Conservation (phyloP, 306 rosid species). For the Cucumis cinereus region DNA sequence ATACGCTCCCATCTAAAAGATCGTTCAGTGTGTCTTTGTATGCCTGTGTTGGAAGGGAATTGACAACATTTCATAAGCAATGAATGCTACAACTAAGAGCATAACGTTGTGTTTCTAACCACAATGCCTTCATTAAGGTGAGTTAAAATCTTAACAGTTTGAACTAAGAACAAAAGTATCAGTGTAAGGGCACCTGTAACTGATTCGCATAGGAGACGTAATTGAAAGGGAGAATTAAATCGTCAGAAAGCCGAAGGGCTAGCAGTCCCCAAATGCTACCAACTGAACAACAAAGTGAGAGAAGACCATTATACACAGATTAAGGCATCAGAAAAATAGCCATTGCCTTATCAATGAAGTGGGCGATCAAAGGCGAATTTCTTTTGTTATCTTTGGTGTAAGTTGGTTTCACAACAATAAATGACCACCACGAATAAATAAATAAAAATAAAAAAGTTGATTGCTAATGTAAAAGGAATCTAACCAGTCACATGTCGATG, state of each 20-base stretch:
- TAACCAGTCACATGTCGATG: constrained; percentile 78
- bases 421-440: background rate
- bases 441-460: background rate
- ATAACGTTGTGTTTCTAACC: background rate
- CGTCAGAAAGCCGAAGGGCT: constrained; percentile 77
- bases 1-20: constrained; percentile 28
- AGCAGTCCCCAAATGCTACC: constrained; percentile 87
- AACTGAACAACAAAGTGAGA: constrained; percentile 29
- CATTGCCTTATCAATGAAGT: background rate
- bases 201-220: constrained; percentile 61
- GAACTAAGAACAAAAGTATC: background rate
- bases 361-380: background rate
- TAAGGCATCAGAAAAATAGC: background rate
- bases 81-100: background rate
- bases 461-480: constrained; percentile 8
- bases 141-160: background rate
- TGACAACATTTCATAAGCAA: background rate
- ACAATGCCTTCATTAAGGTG: background rate
- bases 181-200: constrained; percentile 39
- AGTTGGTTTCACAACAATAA: background rate
- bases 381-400: background rate
- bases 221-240: constrained; percentile 58
- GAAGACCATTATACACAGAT: constrained; percentile 5
- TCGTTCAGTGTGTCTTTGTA: constrained; percentile 39
- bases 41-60: constrained; percentile 23